These are phyloP conservation scores for Gaeumannomyces sp. DNA, from an alignment of 2,329 filamentous ascomycete species.

Conservation along the genomic window DNA sequence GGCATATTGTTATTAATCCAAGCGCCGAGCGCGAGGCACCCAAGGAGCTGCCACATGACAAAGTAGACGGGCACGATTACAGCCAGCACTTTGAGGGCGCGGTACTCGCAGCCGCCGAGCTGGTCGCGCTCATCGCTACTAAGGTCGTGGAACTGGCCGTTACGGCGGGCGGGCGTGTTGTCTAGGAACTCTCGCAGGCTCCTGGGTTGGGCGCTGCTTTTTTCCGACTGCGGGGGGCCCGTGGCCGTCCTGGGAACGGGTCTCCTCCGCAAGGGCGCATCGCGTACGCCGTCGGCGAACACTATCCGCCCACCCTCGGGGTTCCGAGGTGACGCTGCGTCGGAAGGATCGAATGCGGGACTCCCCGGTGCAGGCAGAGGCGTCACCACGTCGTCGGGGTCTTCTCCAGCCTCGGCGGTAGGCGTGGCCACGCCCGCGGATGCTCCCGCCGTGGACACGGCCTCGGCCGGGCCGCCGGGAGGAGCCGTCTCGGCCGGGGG, in stretches of 20 bases:
- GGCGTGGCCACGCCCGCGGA: too few relatives aligned
- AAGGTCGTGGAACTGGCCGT: constrained; percentile 42
- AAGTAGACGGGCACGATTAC: constrained; percentile 57
- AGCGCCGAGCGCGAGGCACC: constrained; percentile 51
- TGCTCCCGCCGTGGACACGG: too few relatives aligned
- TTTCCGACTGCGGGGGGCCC: neutral
- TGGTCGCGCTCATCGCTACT: constrained; percentile 46
- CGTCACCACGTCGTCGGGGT: too few relatives aligned
- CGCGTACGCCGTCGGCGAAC: too few relatives aligned
- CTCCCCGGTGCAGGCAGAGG: too few relatives aligned
- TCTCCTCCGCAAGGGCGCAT: too few relatives aligned
- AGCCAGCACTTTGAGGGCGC: constrained; percentile 52
- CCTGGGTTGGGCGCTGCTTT: neutral
- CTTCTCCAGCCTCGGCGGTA: too few relatives aligned
- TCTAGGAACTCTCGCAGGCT: constrained; percentile 25
- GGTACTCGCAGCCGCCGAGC: constrained; percentile 58
- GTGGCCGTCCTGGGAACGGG: neutral
- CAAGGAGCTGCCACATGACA: constrained; percentile 51
- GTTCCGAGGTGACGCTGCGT: too few relatives aligned
- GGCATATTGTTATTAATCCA: constrained; percentile 51
- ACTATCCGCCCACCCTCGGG: neutral
- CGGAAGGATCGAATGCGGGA: too few relatives aligned
- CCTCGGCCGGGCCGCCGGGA: too few relatives aligned
- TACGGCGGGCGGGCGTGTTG: constrained; percentile 34
- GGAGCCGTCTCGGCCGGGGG: too few relatives aligned